Percentiles rank a stretch among this genome's conserved stretches.
phyloP scores from a whole-genome alignment of 371 early-diverging fungal species.

The Actinomortierella ambigua region DNA sequence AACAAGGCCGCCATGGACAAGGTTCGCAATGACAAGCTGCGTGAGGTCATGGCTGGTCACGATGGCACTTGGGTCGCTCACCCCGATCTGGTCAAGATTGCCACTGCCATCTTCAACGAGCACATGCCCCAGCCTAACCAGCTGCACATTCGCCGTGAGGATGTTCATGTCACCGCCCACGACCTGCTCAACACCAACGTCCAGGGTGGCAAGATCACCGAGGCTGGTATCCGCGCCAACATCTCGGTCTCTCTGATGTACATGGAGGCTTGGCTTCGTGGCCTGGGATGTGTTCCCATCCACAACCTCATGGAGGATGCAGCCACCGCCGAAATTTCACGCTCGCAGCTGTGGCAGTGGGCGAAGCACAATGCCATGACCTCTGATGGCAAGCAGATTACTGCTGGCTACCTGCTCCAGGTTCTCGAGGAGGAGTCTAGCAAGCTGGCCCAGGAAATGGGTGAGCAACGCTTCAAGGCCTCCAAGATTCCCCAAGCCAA shows the following conservation, averaged over 20 bases:
- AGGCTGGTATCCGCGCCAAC: slow-evolving; percentile 89
- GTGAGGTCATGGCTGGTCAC: slow-evolving; percentile 95
- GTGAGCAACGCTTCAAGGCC: slow-evolving; percentile 61
- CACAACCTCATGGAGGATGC: slow-evolving; percentile 97
- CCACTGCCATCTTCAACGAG: slow-evolving; percentile 87
- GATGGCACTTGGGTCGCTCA: slow-evolving; percentile 99
- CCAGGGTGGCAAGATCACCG: slow-evolving; percentile 80
- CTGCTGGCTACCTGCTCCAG: slow-evolving; percentile 71
- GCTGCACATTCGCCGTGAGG: slow-evolving; percentile 87
- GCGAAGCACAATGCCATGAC: slow-evolving; percentile 86
- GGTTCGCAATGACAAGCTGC: slow-evolving; percentile 90
- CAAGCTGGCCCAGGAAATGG: slow-evolving; percentile 68
- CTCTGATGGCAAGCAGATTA: slow-evolving; percentile 78
- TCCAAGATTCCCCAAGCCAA: slow-evolving; percentile 81
- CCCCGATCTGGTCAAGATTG: slow-evolving; percentile 91
- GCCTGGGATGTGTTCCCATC: slow-evolving; percentile 95
- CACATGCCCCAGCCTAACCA: slow-evolving; percentile 97
- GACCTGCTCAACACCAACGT: slow-evolving; percentile 87
- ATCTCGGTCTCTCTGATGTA: slow-evolving; percentile 90
- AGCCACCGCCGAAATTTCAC: slow-evolving; percentile 97
- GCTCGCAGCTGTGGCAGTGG: slow-evolving; percentile 98
- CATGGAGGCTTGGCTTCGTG: slow-evolving; percentile 96
- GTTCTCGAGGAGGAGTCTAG: slow-evolving; percentile 87
- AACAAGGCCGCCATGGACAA: slow-evolving; percentile 92
- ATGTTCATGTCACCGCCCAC: slow-evolving; percentile 80